Evolutionary conservation across 108 stramenopile genomes (phyloP).

Genomic region (Skeletonema marinoi): DNA sequence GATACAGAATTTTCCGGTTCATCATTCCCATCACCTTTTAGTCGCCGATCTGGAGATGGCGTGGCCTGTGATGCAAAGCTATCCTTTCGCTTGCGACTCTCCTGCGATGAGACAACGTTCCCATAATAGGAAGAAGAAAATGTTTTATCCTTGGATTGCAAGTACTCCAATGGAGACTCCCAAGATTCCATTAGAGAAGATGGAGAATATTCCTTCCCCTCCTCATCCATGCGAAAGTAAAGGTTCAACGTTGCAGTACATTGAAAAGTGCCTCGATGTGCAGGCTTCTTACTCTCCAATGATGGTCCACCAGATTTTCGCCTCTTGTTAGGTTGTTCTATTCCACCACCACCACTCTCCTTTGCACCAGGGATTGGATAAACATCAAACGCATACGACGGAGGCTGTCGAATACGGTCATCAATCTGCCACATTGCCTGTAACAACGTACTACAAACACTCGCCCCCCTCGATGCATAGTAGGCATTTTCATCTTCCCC

Average conservation of each 20-base stretch:
- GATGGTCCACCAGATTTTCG: background rate
- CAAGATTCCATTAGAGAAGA: conserved; percentile 39
- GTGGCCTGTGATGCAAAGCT: conserved; percentile 39
- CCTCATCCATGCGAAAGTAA: conserved; percentile 28
- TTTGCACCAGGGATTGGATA: background rate
- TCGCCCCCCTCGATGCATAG: conserved; percentile 74
- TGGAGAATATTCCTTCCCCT: conserved; percentile 23
- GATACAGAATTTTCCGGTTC: background rate
- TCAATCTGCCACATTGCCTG: conserved; percentile 89
- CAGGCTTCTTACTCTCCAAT: background rate
- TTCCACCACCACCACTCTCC: background rate
- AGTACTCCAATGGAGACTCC: conserved; percentile 48
- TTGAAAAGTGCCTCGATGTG: conserved; percentile 28
- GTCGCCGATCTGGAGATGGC: conserved; percentile 20
- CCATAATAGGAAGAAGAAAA: background rate
- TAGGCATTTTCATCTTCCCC: conserved; percentile 73
- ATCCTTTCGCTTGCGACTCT: conserved; percentile 43
- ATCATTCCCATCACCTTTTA: conserved; percentile 7
- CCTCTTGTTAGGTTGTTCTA: conserved; percentile 10
- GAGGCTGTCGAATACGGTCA: conserved; percentile 70
- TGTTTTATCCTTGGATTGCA: conserved; percentile 16
- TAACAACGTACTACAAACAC: conserved; percentile 73
- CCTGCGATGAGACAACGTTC: conserved; percentile 8
- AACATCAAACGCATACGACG: conserved; percentile 46
- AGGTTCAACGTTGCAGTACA: conserved; percentile 55